Evolutionary conservation across 371 early-diverging fungal genomes (phyloP).

Genomic region (Lichtheimia hyalospora): DNA sequence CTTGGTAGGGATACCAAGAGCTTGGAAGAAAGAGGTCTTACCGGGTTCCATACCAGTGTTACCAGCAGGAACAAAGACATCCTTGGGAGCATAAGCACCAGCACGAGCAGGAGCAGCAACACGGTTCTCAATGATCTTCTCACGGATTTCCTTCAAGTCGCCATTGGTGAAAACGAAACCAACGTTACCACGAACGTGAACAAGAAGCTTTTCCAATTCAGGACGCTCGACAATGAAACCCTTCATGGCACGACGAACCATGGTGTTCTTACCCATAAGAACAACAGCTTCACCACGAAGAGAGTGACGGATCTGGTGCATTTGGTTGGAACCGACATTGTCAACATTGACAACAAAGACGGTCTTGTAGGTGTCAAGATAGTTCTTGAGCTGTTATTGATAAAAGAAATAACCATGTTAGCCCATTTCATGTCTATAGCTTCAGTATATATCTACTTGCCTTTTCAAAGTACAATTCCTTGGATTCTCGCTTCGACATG

Average conservation of each 20-base stretch:
- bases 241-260: constrained; percentile 97
- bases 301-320: constrained; percentile 97
- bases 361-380: constrained; percentile 77
- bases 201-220: constrained; percentile 84
- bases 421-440: neutral
- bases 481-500: constrained; percentile 61
- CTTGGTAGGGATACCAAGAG: constrained; percentile 99
- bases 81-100: constrained; percentile 96
- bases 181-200: constrained; percentile 93
- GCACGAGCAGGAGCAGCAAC: constrained; percentile 99
- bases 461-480: constrained; percentile 49
- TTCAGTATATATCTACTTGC: neutral
- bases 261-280: constrained; percentile 99
- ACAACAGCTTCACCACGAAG: constrained; percentile 93
- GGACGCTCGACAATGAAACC: constrained; percentile 80
- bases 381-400: constrained; percentile 56
- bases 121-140: constrained; percentile 90
- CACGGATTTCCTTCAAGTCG: constrained; percentile 95
- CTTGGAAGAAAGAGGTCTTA: constrained; percentile 99
- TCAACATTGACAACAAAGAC: constrained; percentile 99
- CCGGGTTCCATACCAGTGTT: constrained; percentile 99
- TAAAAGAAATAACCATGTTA: neutral
- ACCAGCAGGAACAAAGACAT: constrained; percentile 96
- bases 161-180: constrained; percentile 99
- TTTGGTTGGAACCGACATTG: constrained; percentile 99